Evolutionary conservation across 371 early-diverging fungal species (phyloP).

Genomic region (Mortierella sp.): DNA sequence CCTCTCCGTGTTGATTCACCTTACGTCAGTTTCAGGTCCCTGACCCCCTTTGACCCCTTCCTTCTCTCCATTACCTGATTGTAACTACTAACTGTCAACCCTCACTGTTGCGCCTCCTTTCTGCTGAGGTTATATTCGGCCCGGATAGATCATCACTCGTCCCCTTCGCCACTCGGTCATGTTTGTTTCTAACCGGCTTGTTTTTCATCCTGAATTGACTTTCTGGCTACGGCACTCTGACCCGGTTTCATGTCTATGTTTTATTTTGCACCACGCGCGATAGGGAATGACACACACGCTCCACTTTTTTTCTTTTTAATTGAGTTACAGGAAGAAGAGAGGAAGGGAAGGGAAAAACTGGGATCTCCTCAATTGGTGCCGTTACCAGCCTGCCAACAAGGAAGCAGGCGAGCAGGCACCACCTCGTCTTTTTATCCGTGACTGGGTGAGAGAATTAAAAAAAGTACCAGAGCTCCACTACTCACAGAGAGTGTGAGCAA

Average conservation of each 20-base stretch:
- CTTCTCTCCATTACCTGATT: too few species aligned
- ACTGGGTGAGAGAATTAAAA: neutral
- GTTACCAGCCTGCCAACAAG: neutral
- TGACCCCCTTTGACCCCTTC: neutral
- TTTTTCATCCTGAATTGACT: neutral
- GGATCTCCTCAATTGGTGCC: too few species aligned
- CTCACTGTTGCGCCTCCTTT: too few species aligned
- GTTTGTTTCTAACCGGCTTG: neutral
- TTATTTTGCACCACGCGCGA: too few species aligned
- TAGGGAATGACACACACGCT: too few species aligned
- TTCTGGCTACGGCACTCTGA: neutral
- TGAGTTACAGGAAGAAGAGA: too few species aligned
- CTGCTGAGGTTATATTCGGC: neutral
- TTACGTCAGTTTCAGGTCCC: constrained; percentile 10
- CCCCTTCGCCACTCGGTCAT: too few species aligned
- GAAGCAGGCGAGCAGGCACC: neutral
- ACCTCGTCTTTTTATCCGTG: neutral
- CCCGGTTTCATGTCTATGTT: too few species aligned
- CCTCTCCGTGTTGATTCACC: constrained; percentile 1
- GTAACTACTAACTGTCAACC: too few species aligned
- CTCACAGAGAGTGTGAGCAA: neutral
- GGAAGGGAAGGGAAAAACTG: too few species aligned
- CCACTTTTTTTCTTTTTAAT: too few species aligned
- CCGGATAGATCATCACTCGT: neutral
- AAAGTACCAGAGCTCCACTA: neutral